These are phyloP conservation scores for Botrytis medusae DNA, from an alignment of 2,329 filamentous ascomycete species.

Conservation along the genomic window DNA sequence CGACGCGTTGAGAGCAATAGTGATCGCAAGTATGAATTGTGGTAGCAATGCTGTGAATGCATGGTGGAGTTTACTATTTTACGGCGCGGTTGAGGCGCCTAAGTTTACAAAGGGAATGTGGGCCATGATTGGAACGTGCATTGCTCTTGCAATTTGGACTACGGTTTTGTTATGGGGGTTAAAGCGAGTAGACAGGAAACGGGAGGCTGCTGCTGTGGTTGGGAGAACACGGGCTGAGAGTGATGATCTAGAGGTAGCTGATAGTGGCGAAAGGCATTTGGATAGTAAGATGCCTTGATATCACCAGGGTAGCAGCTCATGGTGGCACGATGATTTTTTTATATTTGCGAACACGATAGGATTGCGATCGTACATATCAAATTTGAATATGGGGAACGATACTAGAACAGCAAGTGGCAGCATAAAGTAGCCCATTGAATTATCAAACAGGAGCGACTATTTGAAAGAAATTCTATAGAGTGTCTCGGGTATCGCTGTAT, in stretches of 20 bases:
- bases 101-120: slow-evolving; percentile 61
- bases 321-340: background rate
- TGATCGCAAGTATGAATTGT: slow-evolving; percentile 71
- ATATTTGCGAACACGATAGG: background rate
- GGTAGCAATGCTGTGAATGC: slow-evolving; percentile 68
- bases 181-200: slow-evolving; percentile 41
- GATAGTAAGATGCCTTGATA: background rate
- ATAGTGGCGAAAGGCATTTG: background rate
- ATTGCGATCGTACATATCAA: background rate
- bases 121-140: slow-evolving; percentile 66
- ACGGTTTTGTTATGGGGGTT: slow-evolving; percentile 51
- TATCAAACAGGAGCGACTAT: no score
- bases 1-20: slow-evolving; percentile 62
- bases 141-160: slow-evolving; percentile 61
- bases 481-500: no score
- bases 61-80: slow-evolving; percentile 74
- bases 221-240: background rate
- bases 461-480: no score
- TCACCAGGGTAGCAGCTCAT: background rate
- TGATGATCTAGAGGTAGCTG: background rate
- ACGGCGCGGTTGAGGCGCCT: slow-evolving; percentile 64
- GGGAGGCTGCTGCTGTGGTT: background rate
- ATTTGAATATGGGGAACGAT: background rate
- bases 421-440: background rate
- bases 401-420: background rate